These are phyloP conservation scores for Wickerhamiella occidentalis DNA, from an alignment of 805 yeast species.

Conservation along the genomic window DNA sequence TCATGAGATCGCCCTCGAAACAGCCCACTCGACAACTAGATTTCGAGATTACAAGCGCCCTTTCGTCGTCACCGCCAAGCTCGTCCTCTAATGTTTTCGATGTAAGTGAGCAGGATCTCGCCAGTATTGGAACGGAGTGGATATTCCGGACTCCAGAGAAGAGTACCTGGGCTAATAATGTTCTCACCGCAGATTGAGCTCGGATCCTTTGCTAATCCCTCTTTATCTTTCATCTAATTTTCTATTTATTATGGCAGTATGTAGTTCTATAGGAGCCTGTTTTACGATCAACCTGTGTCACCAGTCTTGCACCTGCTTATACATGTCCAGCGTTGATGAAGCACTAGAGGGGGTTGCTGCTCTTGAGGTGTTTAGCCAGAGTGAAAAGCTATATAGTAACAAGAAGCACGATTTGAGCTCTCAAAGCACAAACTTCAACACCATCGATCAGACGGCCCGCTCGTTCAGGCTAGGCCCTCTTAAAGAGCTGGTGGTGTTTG, in stretches of 20 bases:
- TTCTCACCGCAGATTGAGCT: neutral
- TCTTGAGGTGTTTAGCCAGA: slow-evolving; percentile 2
- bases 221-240: neutral
- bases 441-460: neutral
- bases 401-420: neutral
- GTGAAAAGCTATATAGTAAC: neutral
- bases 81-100: slow-evolving; percentile 1
- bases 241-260: neutral
- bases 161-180: neutral
- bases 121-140: slow-evolving; percentile 4
- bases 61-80: slow-evolving; percentile 9
- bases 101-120: slow-evolving; percentile 6
- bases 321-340: neutral
- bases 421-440: neutral
- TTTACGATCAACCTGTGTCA: no score
- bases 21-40: slow-evolving; percentile 5
- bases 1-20: slow-evolving; percentile 12
- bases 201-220: neutral
- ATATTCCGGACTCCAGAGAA: slow-evolving; percentile 5
- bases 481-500: slow-evolving; percentile 7
- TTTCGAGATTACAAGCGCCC: slow-evolving; percentile 1
- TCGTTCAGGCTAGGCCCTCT: neutral
- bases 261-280: no score
- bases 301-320: no score
- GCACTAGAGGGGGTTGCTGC: neutral